These are phyloP conservation scores for Tephrocybe sp. DNA, from an alignment of 768 basidiomycete genomes.

Conservation along the genomic window DNA sequence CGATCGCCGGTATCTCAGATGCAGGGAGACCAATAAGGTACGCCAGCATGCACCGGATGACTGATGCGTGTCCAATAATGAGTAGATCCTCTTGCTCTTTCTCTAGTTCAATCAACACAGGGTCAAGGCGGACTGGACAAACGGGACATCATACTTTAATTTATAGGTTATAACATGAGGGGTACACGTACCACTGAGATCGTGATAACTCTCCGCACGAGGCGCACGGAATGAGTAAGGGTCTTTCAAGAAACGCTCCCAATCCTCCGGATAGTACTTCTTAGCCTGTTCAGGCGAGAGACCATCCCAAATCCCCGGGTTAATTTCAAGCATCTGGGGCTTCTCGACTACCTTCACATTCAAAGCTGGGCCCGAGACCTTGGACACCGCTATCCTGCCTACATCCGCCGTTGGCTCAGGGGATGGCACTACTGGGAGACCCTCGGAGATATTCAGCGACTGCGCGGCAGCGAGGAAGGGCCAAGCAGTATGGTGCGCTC, in stretches of 20 bases:
- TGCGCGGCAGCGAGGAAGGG: slow-evolving; percentile 66
- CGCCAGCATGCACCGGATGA: slow-evolving; percentile 93
- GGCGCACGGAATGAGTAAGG: slow-evolving; percentile 93
- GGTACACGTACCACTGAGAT: slow-evolving; percentile 68
- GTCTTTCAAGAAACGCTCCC: slow-evolving; percentile 89
- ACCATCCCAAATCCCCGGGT: slow-evolving; percentile 97
- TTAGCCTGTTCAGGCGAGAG: slow-evolving; percentile 87
- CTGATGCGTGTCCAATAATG: slow-evolving; percentile 96
- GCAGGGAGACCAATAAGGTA: slow-evolving; percentile 94
- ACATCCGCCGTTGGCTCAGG: slow-evolving; percentile 10
- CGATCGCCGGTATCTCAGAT: slow-evolving; percentile 95
- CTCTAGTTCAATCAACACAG: slow-evolving; percentile 90
- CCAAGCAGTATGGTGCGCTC: slow-evolving; percentile 96
- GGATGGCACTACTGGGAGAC: slow-evolving; percentile 9
- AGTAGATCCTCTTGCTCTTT: slow-evolving; percentile 92
- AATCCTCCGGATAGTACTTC: slow-evolving; percentile 91
- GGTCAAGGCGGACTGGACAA: slow-evolving; percentile 83
- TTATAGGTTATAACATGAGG: neutral
- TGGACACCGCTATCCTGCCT: slow-evolving; percentile 8
- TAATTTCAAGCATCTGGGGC: slow-evolving; percentile 96
- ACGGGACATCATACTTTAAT: neutral
- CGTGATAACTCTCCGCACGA: slow-evolving; percentile 96
- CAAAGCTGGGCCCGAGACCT: slow-evolving; percentile 23
- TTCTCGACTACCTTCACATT: slow-evolving; percentile 91
- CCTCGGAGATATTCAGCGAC: slow-evolving; percentile 11